These are phyloP conservation scores for Coemansia sp. DNA, from an alignment of 192 early-diverging fungal species.

Conservation along the genomic window DNA sequence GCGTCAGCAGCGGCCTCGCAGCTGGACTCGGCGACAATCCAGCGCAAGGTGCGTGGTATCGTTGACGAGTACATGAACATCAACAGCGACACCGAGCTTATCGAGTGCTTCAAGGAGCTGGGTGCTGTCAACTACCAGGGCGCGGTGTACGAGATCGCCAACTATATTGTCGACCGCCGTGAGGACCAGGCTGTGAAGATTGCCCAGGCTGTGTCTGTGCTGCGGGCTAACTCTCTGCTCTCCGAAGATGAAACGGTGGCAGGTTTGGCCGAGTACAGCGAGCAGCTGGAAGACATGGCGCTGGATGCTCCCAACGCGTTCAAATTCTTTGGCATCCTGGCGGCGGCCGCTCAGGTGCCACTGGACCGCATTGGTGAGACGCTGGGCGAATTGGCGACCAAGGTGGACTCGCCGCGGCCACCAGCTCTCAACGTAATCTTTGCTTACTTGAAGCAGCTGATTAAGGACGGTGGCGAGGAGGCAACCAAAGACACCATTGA, in stretches of 20 bases:
- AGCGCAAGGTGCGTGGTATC: slow-evolving; percentile 58
- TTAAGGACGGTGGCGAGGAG: slow-evolving; percentile 23
- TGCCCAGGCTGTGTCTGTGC: slow-evolving; percentile 50
- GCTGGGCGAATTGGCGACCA: slow-evolving; percentile 42
- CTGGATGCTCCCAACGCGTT: slow-evolving; percentile 71
- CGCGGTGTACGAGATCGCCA: slow-evolving; percentile 60
- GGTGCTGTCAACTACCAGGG: slow-evolving; percentile 59
- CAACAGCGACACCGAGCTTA: slow-evolving; percentile 61
- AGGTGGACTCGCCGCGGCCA: slow-evolving; percentile 17
- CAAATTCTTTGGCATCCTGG: slow-evolving; percentile 63
- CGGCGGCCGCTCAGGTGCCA: slow-evolving; percentile 59
- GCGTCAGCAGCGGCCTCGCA: slow-evolving; percentile 18
- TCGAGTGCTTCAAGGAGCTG: slow-evolving; percentile 70
- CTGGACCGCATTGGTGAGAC: slow-evolving; percentile 45
- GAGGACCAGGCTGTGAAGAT: slow-evolving; percentile 59
- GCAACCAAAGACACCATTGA: slow-evolving; percentile 34
- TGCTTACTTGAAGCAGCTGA: slow-evolving; percentile 37
- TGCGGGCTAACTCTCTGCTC: slow-evolving; percentile 52
- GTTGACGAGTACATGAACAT: slow-evolving; percentile 64
- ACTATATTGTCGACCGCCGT: slow-evolving; percentile 64
- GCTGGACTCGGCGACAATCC: slow-evolving; percentile 54
- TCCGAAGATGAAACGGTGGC: slow-evolving; percentile 54
- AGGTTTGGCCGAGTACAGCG: slow-evolving; percentile 58
- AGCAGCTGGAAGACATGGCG: slow-evolving; percentile 69
- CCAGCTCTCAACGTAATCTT: slow-evolving; percentile 28